Evolutionary conservation across 306 rosid genomes (phyloP).

Genomic region (Quercus aquifolioides): DNA sequence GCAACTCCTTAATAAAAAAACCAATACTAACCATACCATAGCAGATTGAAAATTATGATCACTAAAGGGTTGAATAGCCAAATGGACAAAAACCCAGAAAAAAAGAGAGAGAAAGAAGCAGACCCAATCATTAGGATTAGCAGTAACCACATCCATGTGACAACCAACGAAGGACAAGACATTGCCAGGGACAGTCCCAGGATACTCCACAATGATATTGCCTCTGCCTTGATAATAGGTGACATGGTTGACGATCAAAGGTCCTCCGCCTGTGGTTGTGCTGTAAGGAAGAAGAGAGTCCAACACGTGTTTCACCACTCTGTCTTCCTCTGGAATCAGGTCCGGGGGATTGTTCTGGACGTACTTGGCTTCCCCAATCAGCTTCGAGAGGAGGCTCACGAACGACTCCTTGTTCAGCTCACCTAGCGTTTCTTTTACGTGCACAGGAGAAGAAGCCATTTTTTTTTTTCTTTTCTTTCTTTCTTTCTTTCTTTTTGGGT

Average conservation of each 20-base stretch:
- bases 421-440: constrained; percentile 48
- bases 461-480: too few species aligned
- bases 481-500: not conserved
- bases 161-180: constrained; percentile 81
- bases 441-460: constrained; percentile 45
- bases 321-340: constrained; percentile 76
- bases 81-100: not conserved
- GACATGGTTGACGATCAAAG: constrained; percentile 65
- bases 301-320: constrained; percentile 61
- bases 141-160: constrained; percentile 97
- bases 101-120: not conserved
- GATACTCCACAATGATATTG: constrained; percentile 78
- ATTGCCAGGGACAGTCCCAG: constrained; percentile 70
- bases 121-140: constrained; percentile 86
- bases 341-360: constrained; percentile 91
- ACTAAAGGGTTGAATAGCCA: not conserved
- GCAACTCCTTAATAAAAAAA: not conserved
- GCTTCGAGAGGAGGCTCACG: constrained; percentile 60
- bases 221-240: constrained; percentile 70
- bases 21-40: not conserved
- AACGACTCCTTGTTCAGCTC: constrained; percentile 60
- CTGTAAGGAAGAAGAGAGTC: constrained; percentile 60
- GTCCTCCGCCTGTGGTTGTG: constrained; percentile 79
- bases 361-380: constrained; percentile 73
- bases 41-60: not conserved